Evolutionary conservation across 805 yeast genomes (phyloP).

Genomic region (Cyberlindnera sargentensis): DNA sequence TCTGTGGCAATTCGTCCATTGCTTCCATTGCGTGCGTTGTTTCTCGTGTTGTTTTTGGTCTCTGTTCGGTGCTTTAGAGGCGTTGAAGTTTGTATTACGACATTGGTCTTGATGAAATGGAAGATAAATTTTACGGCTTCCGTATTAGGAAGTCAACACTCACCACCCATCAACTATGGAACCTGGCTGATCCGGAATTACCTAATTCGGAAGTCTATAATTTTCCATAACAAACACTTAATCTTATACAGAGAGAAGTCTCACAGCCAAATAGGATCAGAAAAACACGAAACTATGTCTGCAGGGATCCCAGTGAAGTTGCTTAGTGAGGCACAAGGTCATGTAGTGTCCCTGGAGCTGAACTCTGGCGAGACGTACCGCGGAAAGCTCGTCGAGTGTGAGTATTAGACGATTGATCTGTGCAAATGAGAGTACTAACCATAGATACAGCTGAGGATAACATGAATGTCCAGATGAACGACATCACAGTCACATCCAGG

Average conservation of each 20-base stretch:
- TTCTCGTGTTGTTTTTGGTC: not conserved
- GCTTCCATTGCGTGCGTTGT: not conserved
- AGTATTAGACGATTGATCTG: conserved; percentile 2
- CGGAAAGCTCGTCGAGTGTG: conserved; percentile 74
- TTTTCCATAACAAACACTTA: not conserved
- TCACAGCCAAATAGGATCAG: not conserved
- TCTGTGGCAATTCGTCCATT: conserved; percentile 11
- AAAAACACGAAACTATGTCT: conserved; percentile 13
- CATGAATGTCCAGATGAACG: conserved; percentile 85
- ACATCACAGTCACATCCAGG: conserved; percentile 70
- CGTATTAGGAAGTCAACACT: not conserved
- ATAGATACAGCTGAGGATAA: conserved; percentile 55
- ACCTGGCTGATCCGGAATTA: not conserved
- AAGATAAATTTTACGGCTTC: not conserved
- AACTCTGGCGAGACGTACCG: conserved; percentile 81
- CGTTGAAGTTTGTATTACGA: no score
- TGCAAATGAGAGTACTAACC: not conserved
- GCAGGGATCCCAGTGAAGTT: conserved; percentile 81
- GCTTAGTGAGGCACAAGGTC: conserved; percentile 86
- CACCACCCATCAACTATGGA: no score
- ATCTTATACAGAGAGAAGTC: not conserved
- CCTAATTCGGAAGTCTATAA: conserved; percentile 9
- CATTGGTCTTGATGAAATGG: not conserved
- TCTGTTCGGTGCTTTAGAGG: not conserved
- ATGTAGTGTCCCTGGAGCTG: conserved; percentile 74